Conservation (phyloP, 768 basidiomycete species). For the Boletellus ananas region DNA sequence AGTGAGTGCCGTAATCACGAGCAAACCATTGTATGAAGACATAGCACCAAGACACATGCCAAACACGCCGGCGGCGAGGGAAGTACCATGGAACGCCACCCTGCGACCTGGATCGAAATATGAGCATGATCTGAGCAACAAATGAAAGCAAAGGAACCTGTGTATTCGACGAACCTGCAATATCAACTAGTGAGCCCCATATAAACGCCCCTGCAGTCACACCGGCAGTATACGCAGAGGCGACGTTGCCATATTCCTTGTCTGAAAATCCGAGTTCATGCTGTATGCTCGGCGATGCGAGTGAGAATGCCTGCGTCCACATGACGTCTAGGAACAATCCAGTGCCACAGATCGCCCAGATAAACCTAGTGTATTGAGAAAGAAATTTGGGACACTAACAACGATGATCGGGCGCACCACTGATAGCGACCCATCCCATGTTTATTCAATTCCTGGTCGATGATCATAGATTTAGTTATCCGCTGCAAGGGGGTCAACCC, state of each 20-base stretch:
- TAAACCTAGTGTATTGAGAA: slow-evolving; percentile 2
- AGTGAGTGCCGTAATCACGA: slow-evolving; percentile 7
- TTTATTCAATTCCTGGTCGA: too few species aligned
- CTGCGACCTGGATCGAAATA: slow-evolving; percentile 8
- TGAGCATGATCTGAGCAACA: background rate
- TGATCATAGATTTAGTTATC: too few species aligned
- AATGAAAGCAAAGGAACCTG: too few species aligned
- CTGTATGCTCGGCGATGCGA: slow-evolving; percentile 5
- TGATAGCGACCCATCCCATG: too few species aligned
- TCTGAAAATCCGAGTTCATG: slow-evolving; percentile 17
- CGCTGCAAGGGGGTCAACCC: too few species aligned
- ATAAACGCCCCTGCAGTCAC: slow-evolving; percentile 3
- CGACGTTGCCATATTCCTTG: slow-evolving; percentile 11
- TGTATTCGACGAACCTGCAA: slow-evolving; percentile 9
- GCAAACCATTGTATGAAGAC: slow-evolving; percentile 10
- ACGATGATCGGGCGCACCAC: too few species aligned
- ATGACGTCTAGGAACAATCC: slow-evolving; percentile 11
- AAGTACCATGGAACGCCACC: slow-evolving; percentile 14
- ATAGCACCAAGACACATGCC: slow-evolving; percentile 11
- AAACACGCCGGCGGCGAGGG: slow-evolving; percentile 9
- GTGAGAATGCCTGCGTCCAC: slow-evolving; percentile 1
- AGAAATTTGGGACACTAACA: too few species aligned
- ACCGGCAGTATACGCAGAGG: background rate
- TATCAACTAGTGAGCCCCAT: slow-evolving; percentile 15
- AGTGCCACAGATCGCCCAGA: slow-evolving; percentile 13